Evolutionary conservation across 2,329 filamentous ascomycete species (phyloP), one percentile per base, ranked within the genome.

Genomic region (Albifimbria verrucaria): DNA sequence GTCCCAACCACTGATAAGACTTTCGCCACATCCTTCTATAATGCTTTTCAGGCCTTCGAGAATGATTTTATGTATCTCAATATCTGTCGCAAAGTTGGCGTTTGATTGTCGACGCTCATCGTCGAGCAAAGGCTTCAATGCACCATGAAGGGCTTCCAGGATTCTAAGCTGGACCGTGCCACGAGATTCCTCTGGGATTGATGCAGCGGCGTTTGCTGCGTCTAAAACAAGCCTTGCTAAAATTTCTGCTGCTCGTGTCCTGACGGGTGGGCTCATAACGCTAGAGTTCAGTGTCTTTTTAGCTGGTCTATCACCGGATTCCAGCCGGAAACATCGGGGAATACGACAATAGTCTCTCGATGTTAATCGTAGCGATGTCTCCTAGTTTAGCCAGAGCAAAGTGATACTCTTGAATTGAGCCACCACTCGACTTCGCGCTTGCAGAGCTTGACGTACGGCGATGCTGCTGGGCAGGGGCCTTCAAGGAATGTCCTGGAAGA

Each of bases 21-120:
- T 86, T 65, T 99, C 92, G 9, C 93, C 94, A 61, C 88, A 93
- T 57, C 92, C 88, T 64, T 97, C 93, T 2, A 99, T 78, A 20
- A 97, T 83, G 52, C 80, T 86, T 67, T 91, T 92, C 7, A 96
- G 75, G 1, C 89, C 87, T 58, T 96, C 90, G 2, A 96, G 79
- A 22, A 90, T 79, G 50, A 89, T 84, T 57, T 87, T 87, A 66
- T 96, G 91, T 17, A 96, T 89, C 52, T 94, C 88, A 18, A 90
- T 74, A 59, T 94, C 88, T 0, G 84, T 85, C 0, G 83, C 72
- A 51, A 85, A 82, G 11, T 77, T 80, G 2, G 81, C 75, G 0
- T 87, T 80, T 2, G 82, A 81, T 2, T 72, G 72, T 10, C 79
- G 73, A 2, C 80, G 75, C 25, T 81, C 75, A 10, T 75, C 71